These are phyloP conservation scores for Cadophora luteo-olivacea DNA, from an alignment of 2,329 filamentous ascomycete species.

Conservation along the genomic window DNA sequence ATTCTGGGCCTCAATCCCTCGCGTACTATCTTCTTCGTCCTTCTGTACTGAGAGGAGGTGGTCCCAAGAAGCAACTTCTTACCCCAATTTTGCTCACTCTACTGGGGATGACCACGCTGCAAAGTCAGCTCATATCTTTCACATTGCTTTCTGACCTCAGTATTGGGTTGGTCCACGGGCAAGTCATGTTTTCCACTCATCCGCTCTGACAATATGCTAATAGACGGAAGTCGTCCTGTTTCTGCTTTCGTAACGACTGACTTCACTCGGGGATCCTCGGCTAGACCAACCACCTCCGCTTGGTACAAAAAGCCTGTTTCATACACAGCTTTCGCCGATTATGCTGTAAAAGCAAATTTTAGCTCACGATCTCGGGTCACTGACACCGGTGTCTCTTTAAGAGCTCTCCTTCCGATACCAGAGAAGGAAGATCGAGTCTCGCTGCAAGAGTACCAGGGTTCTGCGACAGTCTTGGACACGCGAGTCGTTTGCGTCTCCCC, in stretches of 20 bases:
- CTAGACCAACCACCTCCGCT: background rate
- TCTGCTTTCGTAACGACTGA: background rate
- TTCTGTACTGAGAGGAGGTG: background rate
- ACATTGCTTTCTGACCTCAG: background rate
- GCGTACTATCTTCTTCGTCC: slow-evolving; percentile 5
- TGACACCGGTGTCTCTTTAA: background rate
- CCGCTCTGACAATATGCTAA: background rate
- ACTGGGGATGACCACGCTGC: background rate
- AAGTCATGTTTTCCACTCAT: background rate
- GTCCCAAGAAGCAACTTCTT: background rate
- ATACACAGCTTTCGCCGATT: background rate
- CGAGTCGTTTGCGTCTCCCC: background rate
- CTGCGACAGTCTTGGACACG: slow-evolving; percentile 6
- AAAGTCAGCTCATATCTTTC: background rate
- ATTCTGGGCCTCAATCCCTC: background rate
- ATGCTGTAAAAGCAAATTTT: background rate
- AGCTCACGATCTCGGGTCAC: background rate
- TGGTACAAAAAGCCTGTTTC: background rate
- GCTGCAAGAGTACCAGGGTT: background rate
- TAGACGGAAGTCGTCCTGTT: background rate
- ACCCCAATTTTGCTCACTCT: background rate
- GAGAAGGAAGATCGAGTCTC: slow-evolving; percentile 1
- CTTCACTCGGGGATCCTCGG: background rate
- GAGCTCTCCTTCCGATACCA: background rate
- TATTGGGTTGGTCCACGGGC: background rate